phyloP scores from a whole-genome alignment of 306 rosid species.

The Casuarina glauca region DNA sequence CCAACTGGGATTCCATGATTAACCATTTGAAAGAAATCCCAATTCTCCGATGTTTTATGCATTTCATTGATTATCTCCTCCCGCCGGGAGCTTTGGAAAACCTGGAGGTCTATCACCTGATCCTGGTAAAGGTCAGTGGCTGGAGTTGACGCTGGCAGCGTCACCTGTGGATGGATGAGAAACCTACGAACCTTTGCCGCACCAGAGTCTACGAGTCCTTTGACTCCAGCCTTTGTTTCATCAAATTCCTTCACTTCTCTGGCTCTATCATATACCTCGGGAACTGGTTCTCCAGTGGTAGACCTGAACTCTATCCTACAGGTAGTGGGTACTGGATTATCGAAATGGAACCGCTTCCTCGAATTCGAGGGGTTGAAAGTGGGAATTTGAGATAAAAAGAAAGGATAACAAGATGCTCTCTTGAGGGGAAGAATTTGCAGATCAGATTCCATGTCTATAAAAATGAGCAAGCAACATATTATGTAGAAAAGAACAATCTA shows the following conservation, averaged over 20 bases:
- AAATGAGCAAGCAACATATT: conserved; percentile 8
- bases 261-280: conserved; percentile 48
- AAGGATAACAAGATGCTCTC: conserved; percentile 38
- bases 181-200: conserved; percentile 58
- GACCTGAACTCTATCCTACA: conserved; percentile 28
- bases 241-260: conserved; percentile 69
- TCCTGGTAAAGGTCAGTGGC: conserved; percentile 27
- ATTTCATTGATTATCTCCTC: conserved; percentile 41
- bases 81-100: conserved; percentile 30
- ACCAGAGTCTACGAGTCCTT: conserved; percentile 69
- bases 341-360: conserved; percentile 16
- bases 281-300: background rate
- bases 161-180: conserved; percentile 53
- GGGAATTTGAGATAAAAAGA: conserved; percentile 23
- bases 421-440: conserved; percentile 23
- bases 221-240: conserved; percentile 71
- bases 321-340: conserved; percentile 4
- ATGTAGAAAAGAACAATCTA: conserved; percentile 33
- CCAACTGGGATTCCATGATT: conserved; percentile 63
- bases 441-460: conserved; percentile 30
- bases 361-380: conserved; percentile 19
- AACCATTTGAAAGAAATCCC: conserved; percentile 81
- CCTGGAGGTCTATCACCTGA: conserved; percentile 64
- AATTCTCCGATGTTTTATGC: conserved; percentile 54
- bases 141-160: conserved; percentile 2